Conservation (phyloP, 805 yeast species). For the Metschnikowia lachancei region DNA sequence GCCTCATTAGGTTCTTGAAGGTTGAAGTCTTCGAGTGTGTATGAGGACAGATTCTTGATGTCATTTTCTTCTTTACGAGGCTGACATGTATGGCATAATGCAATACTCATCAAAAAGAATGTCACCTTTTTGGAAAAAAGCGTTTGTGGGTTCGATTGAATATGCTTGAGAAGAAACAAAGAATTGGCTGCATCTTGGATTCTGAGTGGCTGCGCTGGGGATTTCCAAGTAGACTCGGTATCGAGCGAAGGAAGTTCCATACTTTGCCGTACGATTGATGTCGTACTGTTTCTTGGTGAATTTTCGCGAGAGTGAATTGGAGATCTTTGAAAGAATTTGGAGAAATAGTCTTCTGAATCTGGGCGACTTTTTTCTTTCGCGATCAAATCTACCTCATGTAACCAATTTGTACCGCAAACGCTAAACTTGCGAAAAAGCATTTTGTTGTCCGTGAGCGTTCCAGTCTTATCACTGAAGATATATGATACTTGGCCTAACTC, state of each 20-base stretch:
- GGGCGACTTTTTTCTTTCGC: conserved; percentile 24
- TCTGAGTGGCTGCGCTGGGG: conserved; percentile 48
- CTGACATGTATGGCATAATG: conserved; percentile 86
- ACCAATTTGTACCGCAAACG: conserved; percentile 86
- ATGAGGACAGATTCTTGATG: conserved; percentile 13
- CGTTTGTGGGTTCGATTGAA: conserved; percentile 70
- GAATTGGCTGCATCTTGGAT: conserved; percentile 48
- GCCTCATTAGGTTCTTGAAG: conserved; percentile 9
- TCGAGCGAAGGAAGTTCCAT: conserved; percentile 27
- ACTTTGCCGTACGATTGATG: conserved; percentile 34
- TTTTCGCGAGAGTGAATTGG: background rate
- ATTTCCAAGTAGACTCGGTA: conserved; percentile 41
- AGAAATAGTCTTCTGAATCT: conserved; percentile 1
- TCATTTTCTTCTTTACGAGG: conserved; percentile 50
- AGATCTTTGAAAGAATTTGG: conserved; percentile 2
- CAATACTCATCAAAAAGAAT: conserved; percentile 76
- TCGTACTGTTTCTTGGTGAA: conserved; percentile 27
- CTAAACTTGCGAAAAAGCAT: conserved; percentile 91
- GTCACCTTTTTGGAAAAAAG: conserved; percentile 68
- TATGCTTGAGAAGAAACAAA: conserved; percentile 59
- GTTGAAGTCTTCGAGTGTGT: conserved; percentile 23
- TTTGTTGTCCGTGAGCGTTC: conserved; percentile 90
- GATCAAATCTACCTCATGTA: conserved; percentile 65
- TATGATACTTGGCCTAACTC: conserved; percentile 97
- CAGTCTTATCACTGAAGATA: conserved; percentile 94